phyloP scores from a whole-genome alignment of 2,329 filamentous ascomycete genomes.

The Diatrype stigma region DNA sequence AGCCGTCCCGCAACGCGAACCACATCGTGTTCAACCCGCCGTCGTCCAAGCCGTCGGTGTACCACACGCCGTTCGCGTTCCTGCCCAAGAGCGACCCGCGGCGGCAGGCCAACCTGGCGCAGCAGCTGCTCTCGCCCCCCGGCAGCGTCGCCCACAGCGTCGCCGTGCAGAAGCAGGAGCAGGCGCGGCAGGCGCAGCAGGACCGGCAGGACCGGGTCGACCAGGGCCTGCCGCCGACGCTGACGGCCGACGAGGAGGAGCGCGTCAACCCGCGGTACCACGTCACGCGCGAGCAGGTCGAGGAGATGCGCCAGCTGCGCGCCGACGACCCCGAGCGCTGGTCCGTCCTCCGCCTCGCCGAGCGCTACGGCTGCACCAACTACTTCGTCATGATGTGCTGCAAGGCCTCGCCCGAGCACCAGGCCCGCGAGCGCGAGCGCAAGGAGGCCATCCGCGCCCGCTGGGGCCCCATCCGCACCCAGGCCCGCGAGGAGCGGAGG shows the following conservation, averaged over 20 bases:
- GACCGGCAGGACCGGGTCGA: conserved; percentile 3
- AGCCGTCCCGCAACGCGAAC: conserved; percentile 19
- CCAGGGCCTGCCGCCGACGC: conserved; percentile 29
- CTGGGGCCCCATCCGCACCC: conserved; percentile 53
- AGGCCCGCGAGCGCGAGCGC: conserved; percentile 39
- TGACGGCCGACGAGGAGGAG: conserved; percentile 4
- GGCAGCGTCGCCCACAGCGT: conserved; percentile 16
- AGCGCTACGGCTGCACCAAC: conserved; percentile 51
- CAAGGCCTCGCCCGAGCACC: conserved; percentile 45
- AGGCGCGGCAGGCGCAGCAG: conserved; percentile 7
- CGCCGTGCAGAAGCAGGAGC: not conserved
- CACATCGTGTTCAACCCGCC: conserved; percentile 57
- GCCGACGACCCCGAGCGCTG: conserved; percentile 49
- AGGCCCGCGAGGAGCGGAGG: conserved; percentile 51
- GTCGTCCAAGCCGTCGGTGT: conserved; percentile 50
- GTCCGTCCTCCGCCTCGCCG: conserved; percentile 50
- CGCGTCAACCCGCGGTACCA: conserved; percentile 27
- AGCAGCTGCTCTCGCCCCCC: conserved; percentile 35
- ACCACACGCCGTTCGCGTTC: conserved; percentile 64
- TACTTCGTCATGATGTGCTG: conserved; percentile 57
- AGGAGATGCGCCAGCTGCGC: conserved; percentile 56
- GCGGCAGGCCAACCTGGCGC: conserved; percentile 43
- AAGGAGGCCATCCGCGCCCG: conserved; percentile 45
- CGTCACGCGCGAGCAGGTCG: conserved; percentile 51
- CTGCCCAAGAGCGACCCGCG: conserved; percentile 55